These are phyloP conservation scores for Psilocybe tampanensis DNA, from an alignment of 768 basidiomycete species.

Conservation along the genomic window DNA sequence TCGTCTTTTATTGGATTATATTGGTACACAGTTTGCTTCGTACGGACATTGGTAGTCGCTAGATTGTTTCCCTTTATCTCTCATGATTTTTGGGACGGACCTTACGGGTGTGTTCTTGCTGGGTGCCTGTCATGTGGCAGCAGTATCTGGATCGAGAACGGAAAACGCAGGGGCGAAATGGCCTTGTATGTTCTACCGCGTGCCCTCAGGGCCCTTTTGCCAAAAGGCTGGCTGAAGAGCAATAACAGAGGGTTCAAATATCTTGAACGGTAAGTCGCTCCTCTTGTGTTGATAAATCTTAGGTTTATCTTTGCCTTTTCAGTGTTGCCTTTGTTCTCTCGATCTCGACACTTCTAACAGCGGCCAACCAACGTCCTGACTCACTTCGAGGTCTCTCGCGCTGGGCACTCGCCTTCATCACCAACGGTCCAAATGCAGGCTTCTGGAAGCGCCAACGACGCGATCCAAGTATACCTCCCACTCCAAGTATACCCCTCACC, in stretches of 20 bases:
- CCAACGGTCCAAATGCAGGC: constrained; percentile 58
- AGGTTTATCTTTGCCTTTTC: neutral
- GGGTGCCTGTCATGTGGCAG: constrained; percentile 73
- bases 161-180: constrained; percentile 73
- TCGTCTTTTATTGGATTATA: constrained; percentile 71
- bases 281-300: neutral
- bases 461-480: constrained; percentile 29
- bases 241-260: constrained; percentile 40
- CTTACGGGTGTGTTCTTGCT: constrained; percentile 64
- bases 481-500: constrained; percentile 26
- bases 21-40: constrained; percentile 71
- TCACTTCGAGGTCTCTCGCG: constrained; percentile 72
- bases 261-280: constrained; percentile 54
- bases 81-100: constrained; percentile 82
- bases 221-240: constrained; percentile 52
- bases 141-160: constrained; percentile 81
- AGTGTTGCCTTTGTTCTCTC: constrained; percentile 67
- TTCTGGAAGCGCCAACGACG: constrained; percentile 51
- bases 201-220: constrained; percentile 66
- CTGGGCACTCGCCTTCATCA: constrained; percentile 70
- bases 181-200: constrained; percentile 77
- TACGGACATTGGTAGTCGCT: constrained; percentile 66
- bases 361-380: constrained; percentile 61
- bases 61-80: constrained; percentile 66
- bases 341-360: constrained; percentile 64